Percentiles rank a stretch among this genome's conserved stretches.
phyloP scores from a whole-genome alignment of 2,329 filamentous ascomycete species.

The Pseudocercospora fuligena region DNA sequence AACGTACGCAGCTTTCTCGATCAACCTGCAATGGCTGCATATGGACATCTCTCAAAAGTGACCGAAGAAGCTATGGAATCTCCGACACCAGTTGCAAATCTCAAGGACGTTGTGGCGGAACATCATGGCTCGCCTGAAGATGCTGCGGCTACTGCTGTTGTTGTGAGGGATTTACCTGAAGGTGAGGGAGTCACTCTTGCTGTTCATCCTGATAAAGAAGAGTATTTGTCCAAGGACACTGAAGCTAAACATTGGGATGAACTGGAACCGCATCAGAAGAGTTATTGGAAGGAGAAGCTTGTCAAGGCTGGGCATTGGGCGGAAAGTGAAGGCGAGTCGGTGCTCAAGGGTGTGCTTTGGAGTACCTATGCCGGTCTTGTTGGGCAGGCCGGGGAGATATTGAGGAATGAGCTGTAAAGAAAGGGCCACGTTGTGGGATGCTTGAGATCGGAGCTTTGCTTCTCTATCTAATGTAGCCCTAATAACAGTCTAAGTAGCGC shows the following conservation, averaged over 20 bases:
- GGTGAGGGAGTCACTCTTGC: slow-evolving; percentile 44
- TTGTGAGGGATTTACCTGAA: slow-evolving; percentile 43
- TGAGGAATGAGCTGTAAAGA: slow-evolving; percentile 10
- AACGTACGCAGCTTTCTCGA: slow-evolving; percentile 46
- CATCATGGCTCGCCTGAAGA: slow-evolving; percentile 31
- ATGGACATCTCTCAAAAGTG: slow-evolving; percentile 25
- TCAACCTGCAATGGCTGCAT: slow-evolving; percentile 26
- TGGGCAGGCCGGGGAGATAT: slow-evolving; percentile 6
- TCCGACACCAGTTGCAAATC: slow-evolving; percentile 11
- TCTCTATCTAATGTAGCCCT: not conserved
- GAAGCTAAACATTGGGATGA: slow-evolving; percentile 72
- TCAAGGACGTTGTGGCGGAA: slow-evolving; percentile 24
- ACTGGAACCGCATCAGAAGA: slow-evolving; percentile 65
- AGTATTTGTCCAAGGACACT: slow-evolving; percentile 49
- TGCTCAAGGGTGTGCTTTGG: slow-evolving; percentile 79
- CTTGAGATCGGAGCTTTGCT: not conserved
- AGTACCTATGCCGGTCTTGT: slow-evolving; percentile 54
- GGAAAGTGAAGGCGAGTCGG: slow-evolving; percentile 75
- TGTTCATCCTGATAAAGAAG: slow-evolving; percentile 44
- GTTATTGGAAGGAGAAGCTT: slow-evolving; percentile 71
- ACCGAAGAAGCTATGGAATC: slow-evolving; percentile 10
- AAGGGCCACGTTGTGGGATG: not conserved
- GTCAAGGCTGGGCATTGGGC: slow-evolving; percentile 76
- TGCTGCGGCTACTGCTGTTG: slow-evolving; percentile 40
- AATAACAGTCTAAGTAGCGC: not conserved